phyloP scores from a whole-genome alignment of 2,329 filamentous ascomycete genomes.

The Venturiaceae sp. region DNA sequence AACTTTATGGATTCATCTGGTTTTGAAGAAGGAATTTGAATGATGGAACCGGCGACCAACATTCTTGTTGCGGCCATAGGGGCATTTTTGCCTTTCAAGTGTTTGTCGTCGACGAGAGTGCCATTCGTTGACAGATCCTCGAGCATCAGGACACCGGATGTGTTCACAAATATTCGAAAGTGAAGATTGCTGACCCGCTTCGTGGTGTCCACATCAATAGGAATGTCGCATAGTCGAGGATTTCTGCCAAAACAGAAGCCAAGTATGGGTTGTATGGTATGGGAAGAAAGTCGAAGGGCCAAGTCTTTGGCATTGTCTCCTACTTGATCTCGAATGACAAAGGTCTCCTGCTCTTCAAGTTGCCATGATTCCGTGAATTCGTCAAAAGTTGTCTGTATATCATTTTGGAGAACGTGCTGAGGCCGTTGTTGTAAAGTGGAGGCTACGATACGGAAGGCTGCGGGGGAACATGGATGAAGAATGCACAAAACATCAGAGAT shows the following conservation, averaged over 20 bases:
- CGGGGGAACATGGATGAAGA: constrained; percentile 66
- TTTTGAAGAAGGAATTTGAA: constrained; percentile 52
- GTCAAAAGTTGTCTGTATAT: constrained; percentile 19
- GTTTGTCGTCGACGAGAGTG: constrained; percentile 68
- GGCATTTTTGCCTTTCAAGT: constrained; percentile 45
- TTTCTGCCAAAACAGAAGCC: constrained; percentile 90
- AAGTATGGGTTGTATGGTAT: constrained; percentile 53
- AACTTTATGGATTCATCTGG: constrained; percentile 62
- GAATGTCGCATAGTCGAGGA: constrained; percentile 57
- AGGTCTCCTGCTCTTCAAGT: constrained; percentile 33
- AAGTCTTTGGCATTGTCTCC: constrained; percentile 44
- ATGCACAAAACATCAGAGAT: constrained; percentile 84
- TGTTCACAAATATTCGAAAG: constrained; percentile 86
- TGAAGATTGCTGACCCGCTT: constrained; percentile 87
- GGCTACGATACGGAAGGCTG: constrained; percentile 62
- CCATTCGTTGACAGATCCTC: constrained; percentile 95
- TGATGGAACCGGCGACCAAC: constrained; percentile 61
- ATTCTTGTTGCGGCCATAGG: constrained; percentile 40
- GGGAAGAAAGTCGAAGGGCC: constrained; percentile 68
- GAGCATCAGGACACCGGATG: constrained; percentile 80
- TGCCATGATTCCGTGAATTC: constrained; percentile 19
- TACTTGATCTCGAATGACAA: constrained; percentile 41
- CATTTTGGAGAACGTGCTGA: constrained; percentile 51
- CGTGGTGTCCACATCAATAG: constrained; percentile 55
- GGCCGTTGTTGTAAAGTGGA: constrained; percentile 41